Conservation (phyloP, 2,329 filamentous ascomycete species). For the Verticillium dahliae region DNA sequence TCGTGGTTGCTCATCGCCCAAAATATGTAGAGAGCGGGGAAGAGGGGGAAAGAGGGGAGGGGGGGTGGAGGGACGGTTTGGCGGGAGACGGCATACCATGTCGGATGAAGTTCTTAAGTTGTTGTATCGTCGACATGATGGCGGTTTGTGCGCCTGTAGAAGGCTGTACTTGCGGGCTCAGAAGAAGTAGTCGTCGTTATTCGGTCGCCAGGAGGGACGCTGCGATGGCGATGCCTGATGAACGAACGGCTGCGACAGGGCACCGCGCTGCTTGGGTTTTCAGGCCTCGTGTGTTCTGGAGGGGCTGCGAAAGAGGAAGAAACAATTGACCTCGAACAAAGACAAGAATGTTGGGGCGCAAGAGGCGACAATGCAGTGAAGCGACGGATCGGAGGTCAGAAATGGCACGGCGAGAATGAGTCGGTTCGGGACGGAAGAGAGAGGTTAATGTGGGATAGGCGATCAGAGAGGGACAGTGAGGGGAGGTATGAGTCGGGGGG, state of each 20-base stretch:
- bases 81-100: conserved; percentile 54
- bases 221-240: no score
- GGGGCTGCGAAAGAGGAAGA: not conserved
- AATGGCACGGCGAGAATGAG: not conserved
- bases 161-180: not conserved
- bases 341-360: not conserved
- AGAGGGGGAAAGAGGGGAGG: not conserved
- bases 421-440: not conserved
- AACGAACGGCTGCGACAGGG: no score
- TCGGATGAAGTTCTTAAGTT: conserved; percentile 95
- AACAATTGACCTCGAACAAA: not conserved
- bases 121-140: conserved; percentile 73
- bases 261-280: no score
- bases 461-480: not conserved
- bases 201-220: not conserved
- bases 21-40: not conserved
- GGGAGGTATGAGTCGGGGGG: not conserved
- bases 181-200: not conserved
- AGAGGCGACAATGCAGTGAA: not conserved
- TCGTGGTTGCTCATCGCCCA: not conserved
- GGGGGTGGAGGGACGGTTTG: not conserved
- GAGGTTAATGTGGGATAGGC: not conserved
- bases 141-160: not conserved
- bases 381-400: not conserved
- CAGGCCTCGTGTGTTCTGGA: not conserved